Evolutionary conservation across 371 early-diverging fungal species (phyloP).

Genomic region (Mortierella sp.): DNA sequence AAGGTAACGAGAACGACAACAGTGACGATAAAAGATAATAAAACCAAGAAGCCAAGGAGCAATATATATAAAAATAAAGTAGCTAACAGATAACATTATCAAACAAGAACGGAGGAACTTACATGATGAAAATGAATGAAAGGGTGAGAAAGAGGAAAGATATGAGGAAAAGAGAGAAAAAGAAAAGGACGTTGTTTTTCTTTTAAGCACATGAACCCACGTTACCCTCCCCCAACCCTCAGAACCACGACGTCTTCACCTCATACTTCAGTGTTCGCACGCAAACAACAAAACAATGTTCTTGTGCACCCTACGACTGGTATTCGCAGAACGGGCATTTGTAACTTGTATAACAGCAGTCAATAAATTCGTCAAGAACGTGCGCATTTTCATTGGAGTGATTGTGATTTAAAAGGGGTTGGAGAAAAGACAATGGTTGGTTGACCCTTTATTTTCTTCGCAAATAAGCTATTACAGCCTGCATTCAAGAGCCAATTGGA

Average conservation of each 20-base stretch:
- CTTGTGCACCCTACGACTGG: conserved; percentile 4
- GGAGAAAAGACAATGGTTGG: no score
- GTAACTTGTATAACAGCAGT: background rate
- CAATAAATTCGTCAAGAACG: background rate
- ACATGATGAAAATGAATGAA: conserved; percentile 21
- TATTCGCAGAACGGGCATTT: conserved; percentile 15
- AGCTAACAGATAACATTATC: background rate
- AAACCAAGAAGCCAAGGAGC: no score
- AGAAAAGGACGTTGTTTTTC: background rate
- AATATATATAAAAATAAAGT: no score
- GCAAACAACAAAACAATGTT: conserved; percentile 6
- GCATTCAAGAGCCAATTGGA: no score
- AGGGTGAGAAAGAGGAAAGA: background rate
- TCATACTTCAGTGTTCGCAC: conserved; percentile 1
- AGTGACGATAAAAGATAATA: no score
- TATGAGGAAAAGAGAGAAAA: conserved; percentile 7
- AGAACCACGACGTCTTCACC: background rate
- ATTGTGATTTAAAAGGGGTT: no score
- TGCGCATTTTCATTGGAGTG: background rate
- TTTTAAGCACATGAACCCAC: background rate
- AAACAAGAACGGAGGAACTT: conserved; percentile 5
- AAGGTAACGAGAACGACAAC: no score
- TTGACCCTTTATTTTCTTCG: no score
- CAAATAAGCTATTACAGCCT: no score
- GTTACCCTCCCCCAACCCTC: background rate